Percentiles rank a stretch among this genome's conserved stretches.
Conservation (phyloP, 345 rosid genomes). For the Brassica napus region Da-Ae NC_063436.1:1725001-1725500, state of each 20-base stretch:
- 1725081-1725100: background rate
- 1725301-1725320: constrained; percentile 22
- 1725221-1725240: constrained; percentile 40
- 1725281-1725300: constrained; percentile 31
- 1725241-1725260: constrained; percentile 48
- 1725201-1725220: background rate
- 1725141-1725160: constrained; percentile 44
- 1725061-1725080: background rate
- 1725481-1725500: constrained; percentile 27
- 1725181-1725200: background rate
- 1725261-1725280: constrained; percentile 37
- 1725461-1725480: constrained; percentile 14
- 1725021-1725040: background rate
- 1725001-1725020: background rate
- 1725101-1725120: background rate
- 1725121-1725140: constrained; percentile 35
- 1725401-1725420: background rate
- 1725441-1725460: background rate
- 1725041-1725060: background rate
- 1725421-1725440: constrained; percentile 12
- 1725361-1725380: constrained; percentile 4
- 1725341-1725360: constrained; percentile 36
- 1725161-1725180: constrained; percentile 17
- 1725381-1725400: background rate
- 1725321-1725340: constrained; percentile 26